Conservation (phyloP, 2,329 filamentous ascomycete genomes). For the Samsoniella hepiali region DNA sequence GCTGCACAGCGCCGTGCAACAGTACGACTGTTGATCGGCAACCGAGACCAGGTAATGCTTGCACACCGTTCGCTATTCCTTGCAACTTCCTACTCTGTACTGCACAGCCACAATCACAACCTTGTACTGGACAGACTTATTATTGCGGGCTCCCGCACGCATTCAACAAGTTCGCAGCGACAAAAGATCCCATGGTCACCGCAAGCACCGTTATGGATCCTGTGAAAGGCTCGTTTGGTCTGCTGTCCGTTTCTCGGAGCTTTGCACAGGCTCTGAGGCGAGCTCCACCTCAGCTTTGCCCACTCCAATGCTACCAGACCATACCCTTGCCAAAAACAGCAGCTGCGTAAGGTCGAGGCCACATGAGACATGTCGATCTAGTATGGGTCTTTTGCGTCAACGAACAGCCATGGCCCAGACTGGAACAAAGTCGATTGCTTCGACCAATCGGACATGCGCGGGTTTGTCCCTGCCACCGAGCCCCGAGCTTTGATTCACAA, state of each 20-base stretch:
- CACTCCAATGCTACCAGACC: background rate
- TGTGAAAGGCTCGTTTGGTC: background rate
- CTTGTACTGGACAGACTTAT: background rate
- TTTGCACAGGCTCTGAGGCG: background rate
- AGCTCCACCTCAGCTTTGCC: slow-evolving; percentile 13
- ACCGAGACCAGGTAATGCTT: background rate
- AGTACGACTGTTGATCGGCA: background rate
- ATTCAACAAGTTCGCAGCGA: background rate
- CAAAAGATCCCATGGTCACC: background rate
- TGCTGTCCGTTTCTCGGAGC: slow-evolving; percentile 11
- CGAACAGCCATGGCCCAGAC: background rate
- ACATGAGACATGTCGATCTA: slow-evolving; percentile 7
- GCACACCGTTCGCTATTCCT: background rate
- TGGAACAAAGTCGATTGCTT: background rate
- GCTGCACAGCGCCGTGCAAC: background rate
- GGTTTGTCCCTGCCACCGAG: background rate
- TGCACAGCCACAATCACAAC: slow-evolving; percentile 10
- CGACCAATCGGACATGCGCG: slow-evolving; percentile 2
- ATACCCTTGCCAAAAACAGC: slow-evolving; percentile 9
- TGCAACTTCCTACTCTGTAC: background rate
- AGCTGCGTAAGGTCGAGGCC: background rate
- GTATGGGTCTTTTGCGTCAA: slow-evolving; percentile 8
- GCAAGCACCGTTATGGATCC: background rate
- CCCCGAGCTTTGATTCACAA: background rate
- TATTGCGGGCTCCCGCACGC: background rate